Evolutionary conservation across 2,329 filamentous ascomycete species (phyloP), one percentile per base, ranked within the genome.

Genomic region (Thielaviopsis musarum): DNA sequence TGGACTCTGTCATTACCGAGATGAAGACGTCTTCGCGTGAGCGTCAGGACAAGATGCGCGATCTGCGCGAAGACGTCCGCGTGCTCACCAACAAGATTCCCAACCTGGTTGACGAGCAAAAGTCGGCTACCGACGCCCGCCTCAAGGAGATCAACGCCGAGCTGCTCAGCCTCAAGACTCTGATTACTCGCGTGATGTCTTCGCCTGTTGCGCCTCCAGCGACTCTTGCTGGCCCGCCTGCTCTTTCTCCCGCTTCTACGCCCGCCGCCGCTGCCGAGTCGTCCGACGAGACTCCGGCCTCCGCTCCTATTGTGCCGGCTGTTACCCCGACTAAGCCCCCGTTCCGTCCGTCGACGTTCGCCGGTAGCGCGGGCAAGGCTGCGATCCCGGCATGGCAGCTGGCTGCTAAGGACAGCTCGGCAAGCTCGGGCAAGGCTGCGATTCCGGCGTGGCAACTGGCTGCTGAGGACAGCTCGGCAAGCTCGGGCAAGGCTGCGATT

Each of bases 151-250:
- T 98, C 64, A 87, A 88, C 65, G 80, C 78, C 6, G 93, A 98
- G 72, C 77, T 98, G 66, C 89, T 87, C 75, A 96, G 91, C 69
- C 75, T 98, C 66, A 97, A 96, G 78, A 87, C 88, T 2, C 76
- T 98, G 58, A 82, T 98, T 66, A 74, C 77, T 52, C 73, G 82
- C 62, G 78, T 84, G 77, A 75, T 71, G 58, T 66, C 73, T 12
- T 63, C 62, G 59, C 62, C 67, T 22, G 30, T 51, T 1, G 26
- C 58, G 3, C 49, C 59, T 21, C 48, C 60, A 3, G 45, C 53
- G 5, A 21, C 56, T 21, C 41, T 30, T 13, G 22, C 34, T 53
- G 48, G 30, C 10, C 30, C 30, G 7, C 10, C 26, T 26, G 12
- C 48, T 17, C 21, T 21, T 21, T 21, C 52, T 54, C 4, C 26